These are phyloP conservation scores for Lasiosphaeria ovina DNA, from an alignment of 495 filamentous ascomycete genomes.

Conservation along the genomic window DNA sequence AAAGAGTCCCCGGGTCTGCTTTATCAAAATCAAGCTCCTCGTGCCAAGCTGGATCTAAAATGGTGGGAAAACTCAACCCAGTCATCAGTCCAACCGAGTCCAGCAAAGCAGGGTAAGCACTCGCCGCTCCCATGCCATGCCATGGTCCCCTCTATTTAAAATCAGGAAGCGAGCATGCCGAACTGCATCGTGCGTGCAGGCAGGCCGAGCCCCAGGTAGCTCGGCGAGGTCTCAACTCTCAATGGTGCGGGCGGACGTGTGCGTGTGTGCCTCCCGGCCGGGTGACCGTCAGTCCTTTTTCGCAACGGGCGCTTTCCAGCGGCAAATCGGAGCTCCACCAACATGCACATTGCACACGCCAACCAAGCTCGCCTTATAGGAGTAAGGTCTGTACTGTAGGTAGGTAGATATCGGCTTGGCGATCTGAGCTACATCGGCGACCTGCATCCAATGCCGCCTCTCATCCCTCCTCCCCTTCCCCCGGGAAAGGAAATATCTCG, in stretches of 20 bases:
- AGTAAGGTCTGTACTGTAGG: too few species aligned
- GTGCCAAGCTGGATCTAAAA: conserved; percentile 1
- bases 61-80: conserved; percentile 2
- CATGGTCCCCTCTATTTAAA: too few species aligned
- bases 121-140: too few species aligned
- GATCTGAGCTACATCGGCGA: conserved; percentile 1
- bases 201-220: not conserved
- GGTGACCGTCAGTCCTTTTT: too few species aligned
- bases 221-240: not conserved
- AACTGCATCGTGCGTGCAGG: too few species aligned
- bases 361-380: not conserved
- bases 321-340: conserved; percentile 1
- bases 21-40: conserved; percentile 9
- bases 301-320: conserved; percentile 11
- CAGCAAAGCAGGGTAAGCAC: not conserved
- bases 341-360: not conserved
- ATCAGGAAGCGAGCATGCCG: too few species aligned
- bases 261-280: too few species aligned
- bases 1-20: not conserved
- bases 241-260: too few species aligned
- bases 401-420: not conserved
- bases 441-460: not conserved
- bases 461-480: not conserved
- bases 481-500: conserved; percentile 2
- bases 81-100: not conserved